phyloP scores from a whole-genome alignment of 345 rosid genomes.

The Lumnitzera racemosa region DNA sequence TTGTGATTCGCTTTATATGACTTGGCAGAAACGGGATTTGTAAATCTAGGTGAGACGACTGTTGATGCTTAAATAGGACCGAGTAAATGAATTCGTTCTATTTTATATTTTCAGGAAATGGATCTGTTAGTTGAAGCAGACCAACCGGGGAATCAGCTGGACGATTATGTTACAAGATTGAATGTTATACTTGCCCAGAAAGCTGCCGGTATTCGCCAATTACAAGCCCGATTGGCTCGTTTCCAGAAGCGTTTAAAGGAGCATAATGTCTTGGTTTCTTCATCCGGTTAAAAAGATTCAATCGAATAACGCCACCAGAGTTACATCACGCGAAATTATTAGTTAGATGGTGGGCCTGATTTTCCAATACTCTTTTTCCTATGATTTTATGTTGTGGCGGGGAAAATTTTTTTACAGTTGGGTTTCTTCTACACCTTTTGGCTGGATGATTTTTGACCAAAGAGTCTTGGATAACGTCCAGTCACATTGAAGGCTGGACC shows the following conservation, averaged over 20 bases:
- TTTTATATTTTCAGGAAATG: slow-evolving; percentile 66
- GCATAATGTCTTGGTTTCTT: slow-evolving; percentile 77
- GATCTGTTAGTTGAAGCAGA: slow-evolving; percentile 83
- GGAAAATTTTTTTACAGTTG: too few species aligned
- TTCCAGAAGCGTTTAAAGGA: slow-evolving; percentile 92
- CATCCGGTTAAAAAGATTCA: slow-evolving; percentile 50
- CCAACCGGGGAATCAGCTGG: slow-evolving; percentile 94
- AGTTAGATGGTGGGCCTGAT: too few species aligned
- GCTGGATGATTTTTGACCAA: too few species aligned
- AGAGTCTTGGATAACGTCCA: too few species aligned
- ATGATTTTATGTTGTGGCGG: too few species aligned
- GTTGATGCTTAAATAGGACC: too few species aligned
- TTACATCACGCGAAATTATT: too few species aligned
- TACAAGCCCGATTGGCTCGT: slow-evolving; percentile 71
- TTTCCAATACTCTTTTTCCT: too few species aligned
- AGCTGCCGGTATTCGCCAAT: slow-evolving; percentile 78
- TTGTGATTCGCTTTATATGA: background rate
- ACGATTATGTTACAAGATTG: slow-evolving; percentile 63
- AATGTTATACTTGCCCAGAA: slow-evolving; percentile 74
- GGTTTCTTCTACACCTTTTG: too few species aligned
- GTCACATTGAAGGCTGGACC: too few species aligned
- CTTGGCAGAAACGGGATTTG: too few species aligned
- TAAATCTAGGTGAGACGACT: too few species aligned
- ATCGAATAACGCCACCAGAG: background rate
- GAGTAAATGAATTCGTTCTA: background rate